Base-by-base conservation (phyloP, 345 rosid genomes). In the Carallia pectinifolia region DNA sequence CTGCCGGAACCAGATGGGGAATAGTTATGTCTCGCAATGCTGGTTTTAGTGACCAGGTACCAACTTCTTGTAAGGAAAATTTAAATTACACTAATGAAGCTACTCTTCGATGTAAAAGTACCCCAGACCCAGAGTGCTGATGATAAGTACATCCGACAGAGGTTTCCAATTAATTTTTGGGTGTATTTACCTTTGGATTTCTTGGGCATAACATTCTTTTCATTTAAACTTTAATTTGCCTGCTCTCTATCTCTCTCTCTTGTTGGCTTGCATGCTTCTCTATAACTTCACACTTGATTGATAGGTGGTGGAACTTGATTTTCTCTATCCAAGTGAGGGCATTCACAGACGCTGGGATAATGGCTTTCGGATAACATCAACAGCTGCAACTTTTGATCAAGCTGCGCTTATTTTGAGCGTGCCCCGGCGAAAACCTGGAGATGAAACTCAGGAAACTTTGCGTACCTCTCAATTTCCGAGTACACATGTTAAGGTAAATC, bases 351-450 rank as follows among this genome's bases (percentile, higher is more conserved):
- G 83, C 9, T 80, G 83, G 83, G 83, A 76, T 39, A 60, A 55
- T 72, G 83, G 83, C 30, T 80, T 65, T 34, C 74, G 83, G 16
- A 80, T 80, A 29, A 80, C 83, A 3, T 72, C 78, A 7, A 73
- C 83, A 47, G 83, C 83, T n/a, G 80, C 83, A 27, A 80, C 83
- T 47, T 73, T 65, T 67, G 83, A 80, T 77, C 83, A 80, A 63
- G 75, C 83, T 54, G 83, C 80, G 62, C 77, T 80, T 7, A 70
- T 80, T 27, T 66, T 80, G 68, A 80, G 83, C 73, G 80, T 80
- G 3, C 83, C 83, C 27, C 62, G 69, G 52, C 77, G 77, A 44
- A 80, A 73, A 64, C 80, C 75, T 23, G 67, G 69, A 13, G 83
- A 80, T 66, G 80, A 76, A 63, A 80, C 80, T 23, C 83, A 80